These are phyloP conservation scores for Raphanus sativus DNA, from an alignment of 345 rosid genomes.

Conservation along the genomic window DNA sequence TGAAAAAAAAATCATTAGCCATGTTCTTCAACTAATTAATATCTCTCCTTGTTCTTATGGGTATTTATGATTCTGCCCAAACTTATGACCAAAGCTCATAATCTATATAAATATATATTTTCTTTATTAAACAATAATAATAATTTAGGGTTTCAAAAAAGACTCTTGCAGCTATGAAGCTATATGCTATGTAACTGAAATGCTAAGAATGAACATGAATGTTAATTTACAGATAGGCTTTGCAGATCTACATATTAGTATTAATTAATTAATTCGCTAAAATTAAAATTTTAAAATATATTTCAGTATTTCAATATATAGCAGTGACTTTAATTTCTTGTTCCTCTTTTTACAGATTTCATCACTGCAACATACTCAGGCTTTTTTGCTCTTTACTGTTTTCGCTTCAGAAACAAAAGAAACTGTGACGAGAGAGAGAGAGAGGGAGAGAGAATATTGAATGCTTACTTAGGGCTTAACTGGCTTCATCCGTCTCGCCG, in stretches of 20 bases:
- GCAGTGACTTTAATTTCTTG: slow-evolving; percentile 15
- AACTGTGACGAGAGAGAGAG: not conserved
- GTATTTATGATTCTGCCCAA: not conserved
- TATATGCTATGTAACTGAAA: slow-evolving; percentile 7
- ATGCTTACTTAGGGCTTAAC: not conserved
- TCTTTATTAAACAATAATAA: not conserved
- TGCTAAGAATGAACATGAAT: too few species aligned
- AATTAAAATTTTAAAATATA: not conserved
- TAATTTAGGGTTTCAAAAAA: slow-evolving; percentile 40
- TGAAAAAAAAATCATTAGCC: not conserved
- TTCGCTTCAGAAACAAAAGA: slow-evolving; percentile 42
- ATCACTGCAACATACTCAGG: slow-evolving; percentile 57
- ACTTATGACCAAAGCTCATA: not conserved
- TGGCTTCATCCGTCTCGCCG: not conserved
- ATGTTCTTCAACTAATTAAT: not conserved
- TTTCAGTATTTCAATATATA: not conserved
- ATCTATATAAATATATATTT: not conserved
- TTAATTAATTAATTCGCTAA: not conserved
- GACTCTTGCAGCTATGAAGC: slow-evolving; percentile 29
- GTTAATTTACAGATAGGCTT: not conserved
- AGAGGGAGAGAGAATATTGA: slow-evolving; percentile 52
- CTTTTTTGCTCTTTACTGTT: slow-evolving; percentile 43
- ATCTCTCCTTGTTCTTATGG: not conserved
- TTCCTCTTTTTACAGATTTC: slow-evolving; percentile 42
- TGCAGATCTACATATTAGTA: slow-evolving; percentile 32